Evolutionary conservation across 2,329 filamentous ascomycete genomes (phyloP).

Genomic region (Gyromitra esculenta): DNA sequence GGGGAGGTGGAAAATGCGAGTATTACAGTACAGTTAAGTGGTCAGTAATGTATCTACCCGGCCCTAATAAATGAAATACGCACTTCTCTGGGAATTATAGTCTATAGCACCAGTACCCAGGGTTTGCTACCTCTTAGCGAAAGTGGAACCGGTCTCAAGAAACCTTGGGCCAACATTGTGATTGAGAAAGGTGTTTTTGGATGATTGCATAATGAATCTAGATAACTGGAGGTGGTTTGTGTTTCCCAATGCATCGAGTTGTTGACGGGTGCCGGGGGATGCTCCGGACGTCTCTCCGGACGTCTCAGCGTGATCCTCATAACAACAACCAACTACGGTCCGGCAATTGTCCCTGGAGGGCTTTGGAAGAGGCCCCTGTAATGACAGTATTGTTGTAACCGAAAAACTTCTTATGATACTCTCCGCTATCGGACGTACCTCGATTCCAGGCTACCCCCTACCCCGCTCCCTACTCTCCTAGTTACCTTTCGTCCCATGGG

Average conservation of each 20-base stretch:
- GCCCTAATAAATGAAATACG: too few species aligned
- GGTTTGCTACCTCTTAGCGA: neutral
- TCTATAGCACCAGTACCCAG: neutral
- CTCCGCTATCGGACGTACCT: neutral
- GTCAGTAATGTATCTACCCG: too few species aligned
- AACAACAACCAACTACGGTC: slow-evolving; percentile 20
- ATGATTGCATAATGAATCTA: neutral
- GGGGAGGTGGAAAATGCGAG: too few species aligned
- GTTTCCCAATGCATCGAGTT: neutral
- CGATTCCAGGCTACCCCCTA: slow-evolving; percentile 10
- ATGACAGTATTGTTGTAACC: neutral
- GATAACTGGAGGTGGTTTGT: neutral
- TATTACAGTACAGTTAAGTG: too few species aligned
- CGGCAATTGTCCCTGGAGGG: slow-evolving; percentile 30
- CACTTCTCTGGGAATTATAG: neutral
- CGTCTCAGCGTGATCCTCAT: slow-evolving; percentile 21
- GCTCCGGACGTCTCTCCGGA: neutral
- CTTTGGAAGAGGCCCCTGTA: slow-evolving; percentile 6
- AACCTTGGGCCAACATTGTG: neutral
- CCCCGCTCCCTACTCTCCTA: slow-evolving; percentile 27
- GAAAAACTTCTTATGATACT: neutral
- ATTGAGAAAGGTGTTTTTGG: neutral
- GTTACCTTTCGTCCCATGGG: neutral
- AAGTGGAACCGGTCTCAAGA: neutral
- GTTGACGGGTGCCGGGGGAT: slow-evolving; percentile 9